Conservation (phyloP, 2,329 filamentous ascomycete species). For the Cytospora chrysosperma region DNA sequence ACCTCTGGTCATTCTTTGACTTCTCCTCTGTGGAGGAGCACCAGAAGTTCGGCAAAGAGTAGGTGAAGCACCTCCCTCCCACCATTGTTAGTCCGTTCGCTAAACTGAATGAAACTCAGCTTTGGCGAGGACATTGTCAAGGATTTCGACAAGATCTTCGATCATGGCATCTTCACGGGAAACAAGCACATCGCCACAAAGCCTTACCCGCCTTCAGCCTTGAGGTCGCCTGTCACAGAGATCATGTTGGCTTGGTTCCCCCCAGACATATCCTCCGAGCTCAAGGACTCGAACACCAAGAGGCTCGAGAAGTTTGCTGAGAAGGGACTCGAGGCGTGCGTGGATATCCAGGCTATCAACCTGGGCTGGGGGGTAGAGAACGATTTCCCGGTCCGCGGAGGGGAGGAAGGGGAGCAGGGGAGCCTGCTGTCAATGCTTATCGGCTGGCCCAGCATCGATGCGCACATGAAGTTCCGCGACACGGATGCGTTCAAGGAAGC, state of each 20-base stretch:
- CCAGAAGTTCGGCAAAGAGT: conserved; percentile 27
- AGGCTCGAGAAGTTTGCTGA: conserved; percentile 22
- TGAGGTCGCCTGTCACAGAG: conserved; percentile 26
- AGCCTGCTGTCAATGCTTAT: conserved; percentile 32
- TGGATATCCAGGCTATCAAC: conserved; percentile 21
- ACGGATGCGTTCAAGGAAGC: conserved; percentile 37
- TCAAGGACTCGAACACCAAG: conserved; percentile 1
- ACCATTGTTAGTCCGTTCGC: not conserved
- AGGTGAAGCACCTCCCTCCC: not conserved
- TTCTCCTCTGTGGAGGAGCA: conserved; percentile 31
- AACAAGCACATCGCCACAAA: conserved; percentile 27
- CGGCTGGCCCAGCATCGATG: conserved; percentile 40
- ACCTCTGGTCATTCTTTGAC: conserved; percentile 30
- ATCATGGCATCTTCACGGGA: conserved; percentile 23
- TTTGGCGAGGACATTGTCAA: conserved; percentile 25
- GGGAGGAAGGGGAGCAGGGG: conserved; percentile 31
- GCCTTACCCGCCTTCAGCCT: conserved; percentile 18
- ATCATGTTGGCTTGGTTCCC: conserved; percentile 25
- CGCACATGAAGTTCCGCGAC: conserved; percentile 37
- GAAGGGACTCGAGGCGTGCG: conserved; percentile 6
- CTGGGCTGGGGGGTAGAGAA: conserved; percentile 35
- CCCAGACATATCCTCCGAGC: not conserved
- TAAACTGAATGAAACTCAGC: conserved; percentile 11
- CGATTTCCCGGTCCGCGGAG: conserved; percentile 32
- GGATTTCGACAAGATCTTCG: conserved; percentile 26